Evolutionary conservation across 2,329 filamentous ascomycete species (phyloP), one percentile per base, ranked within the genome.

Genomic region (Sarocladiaceae sp.): DNA sequence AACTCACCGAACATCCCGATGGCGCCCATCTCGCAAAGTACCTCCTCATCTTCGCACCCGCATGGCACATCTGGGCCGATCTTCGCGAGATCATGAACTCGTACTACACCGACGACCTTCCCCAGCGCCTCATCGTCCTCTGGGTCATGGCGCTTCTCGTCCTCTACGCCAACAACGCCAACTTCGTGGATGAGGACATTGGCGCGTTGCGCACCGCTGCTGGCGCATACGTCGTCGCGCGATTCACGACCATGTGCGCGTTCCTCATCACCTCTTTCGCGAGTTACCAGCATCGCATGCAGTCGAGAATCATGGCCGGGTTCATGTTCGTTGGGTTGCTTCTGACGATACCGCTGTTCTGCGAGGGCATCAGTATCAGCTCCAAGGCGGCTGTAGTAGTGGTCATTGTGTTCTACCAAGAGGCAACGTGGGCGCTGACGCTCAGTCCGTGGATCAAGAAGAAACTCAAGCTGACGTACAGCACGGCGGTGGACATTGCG

Each of bases 81-180:
- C 58, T 72, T 15, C 66, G 69, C 48, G 70, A 73, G 54, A 58
- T 73, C 45, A 73, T 73, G 68, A 74, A 74, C 54, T 69, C 67
- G 6, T 74, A 70, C 56, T 73, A 73, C 54, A 72, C 68, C 43
- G 70, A 74, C 48, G 71, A 74, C 49, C 52, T 74, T 16, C 48
- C 63, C 2, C 70, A 74, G 51, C 66, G 70, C 6, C 52, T 70
- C 23, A 53, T 69, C 20, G 68, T 73, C 44, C 60, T 73, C n/a
- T 73, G 69, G 68, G 62, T 73, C 45, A 73, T 73, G 70, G 66
- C 69, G 3, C 53, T 70, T 4, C 56, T 73, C 13, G 65, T 74
- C 3, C 60, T 73, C 13, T 73, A 72, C 50, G 61, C 62, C 33
- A 73, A 73, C 54, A 73, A 73, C 43, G 69, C 70, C 5, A 61